Evolutionary conservation across 148 eudicot genomes (phyloP).

Genomic region (Chenopodium berlandieri): DNA sequence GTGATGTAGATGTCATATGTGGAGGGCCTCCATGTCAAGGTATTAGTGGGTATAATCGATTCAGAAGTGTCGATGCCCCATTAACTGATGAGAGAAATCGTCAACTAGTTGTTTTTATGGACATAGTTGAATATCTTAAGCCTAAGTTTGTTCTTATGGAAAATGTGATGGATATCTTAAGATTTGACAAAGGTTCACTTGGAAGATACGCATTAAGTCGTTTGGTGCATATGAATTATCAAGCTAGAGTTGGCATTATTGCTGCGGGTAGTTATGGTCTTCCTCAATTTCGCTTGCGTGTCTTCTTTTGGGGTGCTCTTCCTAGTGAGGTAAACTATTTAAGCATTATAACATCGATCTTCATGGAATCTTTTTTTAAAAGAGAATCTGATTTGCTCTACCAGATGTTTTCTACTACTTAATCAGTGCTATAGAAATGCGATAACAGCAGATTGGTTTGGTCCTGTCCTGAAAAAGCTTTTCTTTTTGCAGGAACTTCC

Average conservation of each 20-base stretch:
- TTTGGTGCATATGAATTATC: slow-evolving; percentile 84
- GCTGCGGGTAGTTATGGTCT: slow-evolving; percentile 96
- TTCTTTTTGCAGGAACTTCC: slow-evolving; percentile 57
- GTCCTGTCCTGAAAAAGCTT: background rate
- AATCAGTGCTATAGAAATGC: background rate
- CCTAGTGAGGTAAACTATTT: slow-evolving; percentile 55
- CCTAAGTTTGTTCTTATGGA: slow-evolving; percentile 94
- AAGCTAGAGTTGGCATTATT: slow-evolving; percentile 82
- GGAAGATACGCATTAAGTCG: slow-evolving; percentile 94
- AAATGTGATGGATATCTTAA: slow-evolving; percentile 83
- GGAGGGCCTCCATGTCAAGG: slow-evolving; percentile 99
- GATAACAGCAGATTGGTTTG: background rate
- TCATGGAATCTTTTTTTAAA: background rate
- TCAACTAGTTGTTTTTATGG: slow-evolving; percentile 84
- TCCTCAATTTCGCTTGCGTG: slow-evolving; percentile 92
- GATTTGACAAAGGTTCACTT: slow-evolving; percentile 75
- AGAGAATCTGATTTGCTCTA: background rate
- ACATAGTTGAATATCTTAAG: slow-evolving; percentile 75
- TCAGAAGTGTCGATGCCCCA: slow-evolving; percentile 64
- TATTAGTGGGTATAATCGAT: slow-evolving; percentile 88
- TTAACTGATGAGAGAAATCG: slow-evolving; percentile 80
- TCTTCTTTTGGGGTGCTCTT: slow-evolving; percentile 89
- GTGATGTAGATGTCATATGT: slow-evolving; percentile 86
- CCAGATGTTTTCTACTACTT: background rate
- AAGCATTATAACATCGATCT: background rate